Base-by-base conservation (phyloP, 1,284 basidiomycete species). In the Malassezia pachydermatis region DNA sequence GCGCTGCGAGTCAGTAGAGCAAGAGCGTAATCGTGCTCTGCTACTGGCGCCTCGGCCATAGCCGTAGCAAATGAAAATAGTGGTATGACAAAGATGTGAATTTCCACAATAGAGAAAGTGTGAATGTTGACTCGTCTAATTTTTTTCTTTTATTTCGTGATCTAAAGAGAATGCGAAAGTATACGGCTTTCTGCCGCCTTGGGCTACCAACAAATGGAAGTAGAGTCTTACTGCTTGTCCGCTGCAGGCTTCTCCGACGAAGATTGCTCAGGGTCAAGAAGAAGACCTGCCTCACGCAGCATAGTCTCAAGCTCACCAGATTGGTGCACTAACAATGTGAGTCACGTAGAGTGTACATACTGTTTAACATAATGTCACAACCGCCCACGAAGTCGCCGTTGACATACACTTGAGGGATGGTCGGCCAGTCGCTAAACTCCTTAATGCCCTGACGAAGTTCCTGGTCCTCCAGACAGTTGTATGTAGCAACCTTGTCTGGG, bases 361-460 rank as follows among this genome's bases (percentile, higher is more conserved):
- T 95, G 59, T 81, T 81, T 24, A 96, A 73, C 45, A 96, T 76
- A 63, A 96, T 95, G 74, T 98, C 92, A 72, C 89, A 95, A 40
- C 92, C 92, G 39, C 92, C 92, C 24, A 96, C 78, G 65, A 98
- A 98, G 71, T 95, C 89, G 22, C 90, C 89, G 50, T 86, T 82
- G 33, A 96, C 78, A 70, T 94, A 98, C 8, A 98, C 75, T 73
- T 98, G 92, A 10, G 94, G 94, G 59, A 98, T 84, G 16, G 92
- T 98, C 14, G 92, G 92, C 92, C 92, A 98, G 30, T 66, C 86
- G 38, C 88, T 92, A 73, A 87, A 96, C 73, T 95, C 89, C 75
- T 98, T 96, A 72, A 96, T 92, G 3, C 81, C 81, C 65, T 75
- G 80, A 54, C 88, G 76, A 42, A 92, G 75, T 65, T 96, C 87